Base-by-base conservation (phyloP, 345 rosid genomes). In the Hibiscus mutabilis region DNA sequence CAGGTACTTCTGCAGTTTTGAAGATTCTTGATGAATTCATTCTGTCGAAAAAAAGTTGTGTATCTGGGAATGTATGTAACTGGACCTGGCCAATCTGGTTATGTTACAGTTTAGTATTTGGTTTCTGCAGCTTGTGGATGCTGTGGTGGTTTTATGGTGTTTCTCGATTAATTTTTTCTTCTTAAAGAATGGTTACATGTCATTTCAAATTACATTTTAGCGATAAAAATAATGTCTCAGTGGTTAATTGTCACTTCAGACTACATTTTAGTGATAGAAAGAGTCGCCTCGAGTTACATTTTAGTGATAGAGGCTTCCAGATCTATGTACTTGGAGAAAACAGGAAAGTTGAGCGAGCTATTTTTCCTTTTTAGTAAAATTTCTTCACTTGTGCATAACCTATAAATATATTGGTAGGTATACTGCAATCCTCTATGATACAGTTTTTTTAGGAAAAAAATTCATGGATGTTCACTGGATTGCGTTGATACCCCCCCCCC, bases 41-140 rank as follows among this genome's bases (percentile, higher is more conserved):
- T 46, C 1, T 66, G 35, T 65, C n/a, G 13, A 44, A 44, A 66
- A 7, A 24, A 66, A 42, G 21, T 11, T 47, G 22, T 46, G 21
- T 66, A 24, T 66, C 69, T 0, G 11, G 53, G 13, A 24, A 46
- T 6, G 19, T 16, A 47, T 49, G 6, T 21, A 80, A 87, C 93
- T 94, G 49, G 81, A 80, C 18, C 18, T 49, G 53, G 1, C 18
- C 6, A 0, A 15, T 49, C 53, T 49, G 1, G 18, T 15, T 49
- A 14, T 4, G 7, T 49, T 47, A 14, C 52, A 47, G 72, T 31
- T 8, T 18, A 31, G 16, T 10, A 7, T 69, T 53, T 53, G 51
- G 16, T 69, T n/a, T 69, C 72, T 68, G 31, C 72, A n/a, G 11
- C 27, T 31, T 29, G 58, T 49, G 9, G 24, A 22, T 21, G 53